phyloP scores from a whole-genome alignment of 2,329 filamentous ascomycete genomes.

The Stenocarpella maydis region DNA sequence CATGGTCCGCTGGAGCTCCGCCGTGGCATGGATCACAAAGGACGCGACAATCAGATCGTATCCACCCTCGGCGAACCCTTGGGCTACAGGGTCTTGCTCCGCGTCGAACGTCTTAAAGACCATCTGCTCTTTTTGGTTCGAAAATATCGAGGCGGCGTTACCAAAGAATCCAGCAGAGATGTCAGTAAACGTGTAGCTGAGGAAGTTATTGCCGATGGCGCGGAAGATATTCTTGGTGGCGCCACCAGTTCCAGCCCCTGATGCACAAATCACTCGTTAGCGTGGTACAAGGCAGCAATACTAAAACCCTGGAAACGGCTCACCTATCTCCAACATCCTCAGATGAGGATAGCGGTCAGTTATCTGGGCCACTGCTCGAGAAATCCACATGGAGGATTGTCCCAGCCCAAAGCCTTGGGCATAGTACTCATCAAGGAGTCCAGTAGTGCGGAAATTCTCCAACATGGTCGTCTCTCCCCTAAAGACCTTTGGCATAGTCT shows the following conservation, averaged over 20 bases:
- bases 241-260: constrained; percentile 40
- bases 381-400: constrained; percentile 30
- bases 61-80: constrained; percentile 42
- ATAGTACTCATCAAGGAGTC: constrained; percentile 35
- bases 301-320: not conserved
- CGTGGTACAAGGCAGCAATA: no score
- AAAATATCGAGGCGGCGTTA: constrained; percentile 35
- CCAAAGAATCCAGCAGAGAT: constrained; percentile 50
- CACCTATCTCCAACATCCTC: constrained; percentile 44
- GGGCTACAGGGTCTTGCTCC: constrained; percentile 39
- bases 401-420: constrained; percentile 19
- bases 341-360: constrained; percentile 24
- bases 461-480: constrained; percentile 34
- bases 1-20: constrained; percentile 38
- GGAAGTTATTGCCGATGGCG: constrained; percentile 42
- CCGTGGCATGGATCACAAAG: constrained; percentile 43
- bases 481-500: constrained; percentile 6
- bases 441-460: constrained; percentile 34
- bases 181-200: constrained; percentile 55
- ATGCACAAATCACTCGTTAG: no score
- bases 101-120: constrained; percentile 41
- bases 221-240: constrained; percentile 44
- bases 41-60: constrained; percentile 47
- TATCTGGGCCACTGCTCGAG: constrained; percentile 24
- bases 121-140: constrained; percentile 35